Conservation (phyloP, 1,139 yeast genomes). For the Kodamaea ohmeri region DNA sequence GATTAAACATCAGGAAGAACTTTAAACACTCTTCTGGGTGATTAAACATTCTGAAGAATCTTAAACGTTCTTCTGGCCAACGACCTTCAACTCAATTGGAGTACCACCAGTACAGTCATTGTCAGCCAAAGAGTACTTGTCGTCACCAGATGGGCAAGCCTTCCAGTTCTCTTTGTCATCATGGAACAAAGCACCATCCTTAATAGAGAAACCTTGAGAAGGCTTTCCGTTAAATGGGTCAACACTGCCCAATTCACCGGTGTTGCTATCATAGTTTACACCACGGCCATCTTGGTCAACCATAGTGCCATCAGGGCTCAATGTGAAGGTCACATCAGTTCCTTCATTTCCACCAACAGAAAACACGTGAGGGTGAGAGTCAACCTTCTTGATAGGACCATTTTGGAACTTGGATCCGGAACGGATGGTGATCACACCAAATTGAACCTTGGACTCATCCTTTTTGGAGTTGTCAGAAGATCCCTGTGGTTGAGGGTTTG, state of each 20-base stretch:
- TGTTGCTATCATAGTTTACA: constrained; percentile 20
- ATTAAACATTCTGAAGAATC: no score
- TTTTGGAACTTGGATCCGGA: constrained; percentile 25
- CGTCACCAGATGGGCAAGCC: constrained; percentile 29
- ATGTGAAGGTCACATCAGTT: constrained; percentile 21
- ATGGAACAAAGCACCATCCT: constrained; percentile 20
- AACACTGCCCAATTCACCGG: constrained; percentile 17
- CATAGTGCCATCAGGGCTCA: constrained; percentile 26
- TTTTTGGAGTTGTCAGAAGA: constrained; percentile 4
- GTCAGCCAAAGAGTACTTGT: constrained; percentile 25
- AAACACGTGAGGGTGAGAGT: constrained; percentile 30
- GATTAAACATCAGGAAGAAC: no score
- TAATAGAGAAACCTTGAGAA: constrained; percentile 1
- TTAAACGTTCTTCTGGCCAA: constrained; percentile 5
- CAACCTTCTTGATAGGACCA: constrained; percentile 26
- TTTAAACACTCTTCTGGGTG: no score
- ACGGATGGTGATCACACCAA: constrained; percentile 21
- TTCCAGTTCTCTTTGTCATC: constrained; percentile 22
- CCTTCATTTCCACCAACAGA: constrained; percentile 34
- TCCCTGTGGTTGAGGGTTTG: not conserved
- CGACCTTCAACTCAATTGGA: constrained; percentile 21
- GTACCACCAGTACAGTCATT: constrained; percentile 28
- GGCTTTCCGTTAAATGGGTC: constrained; percentile 4
- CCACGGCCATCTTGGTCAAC: constrained; percentile 29
- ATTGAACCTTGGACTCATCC: constrained; percentile 9